Base-by-base conservation (phyloP, 345 rosid genomes). In the Populus davidiana region DNA sequence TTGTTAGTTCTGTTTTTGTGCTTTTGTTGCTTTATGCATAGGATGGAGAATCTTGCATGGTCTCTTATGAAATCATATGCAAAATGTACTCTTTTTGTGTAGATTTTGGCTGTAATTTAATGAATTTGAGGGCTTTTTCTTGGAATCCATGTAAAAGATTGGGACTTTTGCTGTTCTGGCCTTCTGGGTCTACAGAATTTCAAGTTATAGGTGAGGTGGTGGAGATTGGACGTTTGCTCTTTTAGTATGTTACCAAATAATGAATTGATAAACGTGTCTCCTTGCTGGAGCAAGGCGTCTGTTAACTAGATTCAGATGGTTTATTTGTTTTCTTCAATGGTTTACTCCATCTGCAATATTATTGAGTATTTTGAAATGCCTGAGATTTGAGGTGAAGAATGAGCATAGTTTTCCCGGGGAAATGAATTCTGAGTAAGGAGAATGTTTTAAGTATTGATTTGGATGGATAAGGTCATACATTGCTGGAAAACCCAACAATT, bases 251-350 rank as follows among this genome's bases (percentile, higher is more conserved):
- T 13, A 10, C 41, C 44, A 4, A 12, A 33, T 56, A 69, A 73
- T 29, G 61, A 67, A 73, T 59, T 75, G 56, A 21, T 41, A 23
- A 62, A 31, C 20, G 35, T 44, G 27, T 52, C 5, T 8, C 23
- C 61, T 29, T 43, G 50, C 20, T 11, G 23, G 69, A 59, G 17
- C 5, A 54, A 54, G 62, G 12, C 64, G 21, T 77, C 23, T 38
- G 31, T 36, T 39, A 41, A 31, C 79, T n/a, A 70, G 86, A 73
- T 76, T 83, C 71, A 67, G 70, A 41, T 33, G 56, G 33, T 69
- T 76, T 27, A 50, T 29, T 25, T 52, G 13, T 49, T 36, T 73
- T 65, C 69, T 31, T 56, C 16, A 59, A 39, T 67, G 73, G 25
- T 21, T 11, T 67, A 8, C 31, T 39, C 27, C 52, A 41, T 54